Percentiles rank a stretch among this genome's conserved stretches.
phyloP scores from a whole-genome alignment of 2,329 filamentous ascomycete genomes.

The Escovopsis sp. region DNA sequence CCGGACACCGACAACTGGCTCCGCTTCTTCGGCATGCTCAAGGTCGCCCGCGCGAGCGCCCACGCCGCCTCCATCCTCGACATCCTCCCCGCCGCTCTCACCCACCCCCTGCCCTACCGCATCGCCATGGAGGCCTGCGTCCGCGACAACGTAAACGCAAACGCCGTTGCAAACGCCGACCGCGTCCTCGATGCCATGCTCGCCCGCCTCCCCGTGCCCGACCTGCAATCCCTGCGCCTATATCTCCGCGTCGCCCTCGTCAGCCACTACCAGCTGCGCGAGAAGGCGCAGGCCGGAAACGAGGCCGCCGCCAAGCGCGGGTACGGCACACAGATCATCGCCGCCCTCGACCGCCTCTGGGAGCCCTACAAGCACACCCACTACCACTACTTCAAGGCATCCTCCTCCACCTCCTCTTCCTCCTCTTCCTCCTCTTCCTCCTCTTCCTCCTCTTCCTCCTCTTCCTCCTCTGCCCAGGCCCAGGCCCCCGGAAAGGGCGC shows the following conservation, averaged over 20 bases:
- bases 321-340: conserved; percentile 35
- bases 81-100: conserved; percentile 29
- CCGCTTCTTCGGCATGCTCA: conserved; percentile 52
- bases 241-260: conserved; percentile 44
- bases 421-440: too few species aligned
- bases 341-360: conserved; percentile 37
- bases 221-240: conserved; percentile 33
- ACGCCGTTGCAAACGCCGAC: conserved; percentile 50
- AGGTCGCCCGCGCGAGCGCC: conserved; percentile 48
- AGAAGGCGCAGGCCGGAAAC: conserved; percentile 16
- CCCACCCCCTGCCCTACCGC: conserved; percentile 41
- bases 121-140: conserved; percentile 61
- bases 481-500: conserved; percentile 5
- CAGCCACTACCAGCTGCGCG: conserved; percentile 26
- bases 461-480: conserved; percentile 5
- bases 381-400: conserved; percentile 20
- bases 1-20: conserved; percentile 63
- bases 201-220: conserved; percentile 24
- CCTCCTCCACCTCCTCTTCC: neutral
- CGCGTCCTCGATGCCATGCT: conserved; percentile 51
- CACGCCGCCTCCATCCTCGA: conserved; percentile 45
- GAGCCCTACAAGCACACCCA: conserved; percentile 28
- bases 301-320: conserved; percentile 22
- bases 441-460: too few species aligned
- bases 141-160: conserved; percentile 62